Conservation (phyloP, 2,329 filamentous ascomycete genomes). For the Diaporthe citrichinensis region DNA sequence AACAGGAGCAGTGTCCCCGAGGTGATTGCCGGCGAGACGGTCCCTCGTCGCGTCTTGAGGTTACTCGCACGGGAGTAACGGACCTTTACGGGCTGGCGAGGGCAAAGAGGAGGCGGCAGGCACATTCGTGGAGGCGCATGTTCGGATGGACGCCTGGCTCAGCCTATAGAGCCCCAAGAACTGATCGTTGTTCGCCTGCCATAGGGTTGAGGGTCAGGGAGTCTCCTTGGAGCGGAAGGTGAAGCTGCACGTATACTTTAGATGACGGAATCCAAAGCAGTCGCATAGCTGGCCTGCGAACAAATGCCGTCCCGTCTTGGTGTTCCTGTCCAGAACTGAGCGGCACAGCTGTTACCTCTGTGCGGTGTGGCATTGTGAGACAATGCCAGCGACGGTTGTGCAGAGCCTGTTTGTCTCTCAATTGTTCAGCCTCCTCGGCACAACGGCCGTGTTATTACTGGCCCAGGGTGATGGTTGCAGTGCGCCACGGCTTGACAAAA, state of each 20-base stretch:
- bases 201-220: neutral
- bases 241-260: neutral
- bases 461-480: neutral
- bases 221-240: neutral
- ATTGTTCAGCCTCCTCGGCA: neutral
- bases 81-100: neutral
- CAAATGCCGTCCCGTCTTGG: neutral
- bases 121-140: neutral
- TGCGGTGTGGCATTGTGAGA: neutral
- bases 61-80: no score
- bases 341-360: neutral
- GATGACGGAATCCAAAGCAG: neutral
- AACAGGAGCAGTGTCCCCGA: neutral
- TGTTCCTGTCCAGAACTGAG: neutral
- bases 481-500: neutral
- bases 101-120: neutral
- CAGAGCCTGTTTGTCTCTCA: neutral
- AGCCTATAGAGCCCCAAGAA: neutral
- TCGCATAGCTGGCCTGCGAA: neutral
- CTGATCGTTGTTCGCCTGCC: neutral
- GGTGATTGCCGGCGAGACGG: neutral
- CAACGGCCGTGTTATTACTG: neutral
- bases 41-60: neutral
- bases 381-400: neutral
- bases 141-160: conserved; percentile 8